These are phyloP conservation scores for Leptographium flavum DNA, from an alignment of 2,329 filamentous ascomycete species.

Conservation along the genomic window DNA sequence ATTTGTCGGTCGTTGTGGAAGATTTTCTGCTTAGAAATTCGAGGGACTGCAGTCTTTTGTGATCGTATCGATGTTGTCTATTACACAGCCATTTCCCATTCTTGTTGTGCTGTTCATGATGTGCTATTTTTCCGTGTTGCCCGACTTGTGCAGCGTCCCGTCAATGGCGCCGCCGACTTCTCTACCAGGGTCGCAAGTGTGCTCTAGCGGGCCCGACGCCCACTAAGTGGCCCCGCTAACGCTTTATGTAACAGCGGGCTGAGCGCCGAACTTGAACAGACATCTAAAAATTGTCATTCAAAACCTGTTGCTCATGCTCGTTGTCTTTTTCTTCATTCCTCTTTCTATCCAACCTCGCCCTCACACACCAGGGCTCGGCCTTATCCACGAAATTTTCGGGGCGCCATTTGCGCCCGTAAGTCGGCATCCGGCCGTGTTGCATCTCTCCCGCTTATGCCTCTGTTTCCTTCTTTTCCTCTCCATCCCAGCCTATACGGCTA, in stretches of 20 bases:
- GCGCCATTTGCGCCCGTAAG: background rate
- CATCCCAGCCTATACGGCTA: slow-evolving; percentile 12
- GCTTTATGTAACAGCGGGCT: slow-evolving; percentile 4
- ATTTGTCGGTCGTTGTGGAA: background rate
- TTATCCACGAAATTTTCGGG: no score
- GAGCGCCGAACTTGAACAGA: slow-evolving; percentile 5
- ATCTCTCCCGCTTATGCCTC: slow-evolving; percentile 6
- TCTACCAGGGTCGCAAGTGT: slow-evolving; percentile 4
- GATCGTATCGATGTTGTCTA: no score
- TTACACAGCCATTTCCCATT: background rate
- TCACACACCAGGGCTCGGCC: background rate
- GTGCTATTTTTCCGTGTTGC: background rate
- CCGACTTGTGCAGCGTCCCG: background rate
- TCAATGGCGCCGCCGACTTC: background rate
- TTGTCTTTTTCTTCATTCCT: background rate
- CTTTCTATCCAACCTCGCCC: background rate
- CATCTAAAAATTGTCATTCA: slow-evolving; percentile 6
- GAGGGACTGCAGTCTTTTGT: no score
- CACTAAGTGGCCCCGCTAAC: slow-evolving; percentile 3
- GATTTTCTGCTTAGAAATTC: no score
- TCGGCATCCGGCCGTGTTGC: background rate
- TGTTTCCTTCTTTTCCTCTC: slow-evolving; percentile 5
- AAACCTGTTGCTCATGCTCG: background rate
- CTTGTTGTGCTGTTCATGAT: background rate
- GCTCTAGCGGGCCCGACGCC: background rate